Evolutionary conservation across 495 filamentous ascomycete species (phyloP).

Genomic region (Penicillium tannophilum): DNA sequence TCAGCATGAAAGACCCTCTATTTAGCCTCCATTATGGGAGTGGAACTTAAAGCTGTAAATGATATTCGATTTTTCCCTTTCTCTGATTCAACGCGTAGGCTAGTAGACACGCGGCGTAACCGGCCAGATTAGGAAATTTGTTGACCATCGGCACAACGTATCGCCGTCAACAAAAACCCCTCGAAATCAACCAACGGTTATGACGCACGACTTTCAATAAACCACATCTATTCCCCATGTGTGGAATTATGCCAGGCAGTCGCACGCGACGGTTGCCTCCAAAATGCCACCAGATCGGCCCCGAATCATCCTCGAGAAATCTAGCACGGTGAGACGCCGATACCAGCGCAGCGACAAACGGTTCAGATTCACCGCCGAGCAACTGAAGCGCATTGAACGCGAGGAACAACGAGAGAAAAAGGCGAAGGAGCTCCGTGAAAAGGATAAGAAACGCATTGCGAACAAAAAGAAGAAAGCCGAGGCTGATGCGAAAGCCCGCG

Average conservation of each 20-base stretch:
- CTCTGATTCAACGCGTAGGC: too few species aligned
- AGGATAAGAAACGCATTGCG: slow-evolving; percentile 39
- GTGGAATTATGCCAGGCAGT: slow-evolving; percentile 17
- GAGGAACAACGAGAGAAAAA: slow-evolving; percentile 43
- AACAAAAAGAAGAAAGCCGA: slow-evolving; percentile 50
- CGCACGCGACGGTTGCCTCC: slow-evolving; percentile 22
- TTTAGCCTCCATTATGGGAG: too few species aligned
- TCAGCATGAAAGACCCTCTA: too few species aligned
- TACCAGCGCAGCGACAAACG: slow-evolving; percentile 53
- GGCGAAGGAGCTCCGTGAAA: slow-evolving; percentile 46
- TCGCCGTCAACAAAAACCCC: slow-evolving; percentile 27
- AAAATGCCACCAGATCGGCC: slow-evolving; percentile 44
- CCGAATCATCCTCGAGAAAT: slow-evolving; percentile 50
- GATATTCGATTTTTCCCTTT: too few species aligned
- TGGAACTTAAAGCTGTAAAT: too few species aligned
- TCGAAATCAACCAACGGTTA: slow-evolving; percentile 1
- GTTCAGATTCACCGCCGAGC: slow-evolving; percentile 42
- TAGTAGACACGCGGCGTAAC: neutral
- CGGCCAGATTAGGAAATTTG: slow-evolving; percentile 29
- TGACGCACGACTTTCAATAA: slow-evolving; percentile 5
- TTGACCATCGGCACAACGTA: slow-evolving; percentile 39
- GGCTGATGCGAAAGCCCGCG: slow-evolving; percentile 44
- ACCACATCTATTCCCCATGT: slow-evolving; percentile 20
- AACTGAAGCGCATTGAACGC: slow-evolving; percentile 47
- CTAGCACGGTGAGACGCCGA: slow-evolving; percentile 43